Base-by-base conservation (phyloP, 208 protist genomes). In the Leishmania major region DNA sequence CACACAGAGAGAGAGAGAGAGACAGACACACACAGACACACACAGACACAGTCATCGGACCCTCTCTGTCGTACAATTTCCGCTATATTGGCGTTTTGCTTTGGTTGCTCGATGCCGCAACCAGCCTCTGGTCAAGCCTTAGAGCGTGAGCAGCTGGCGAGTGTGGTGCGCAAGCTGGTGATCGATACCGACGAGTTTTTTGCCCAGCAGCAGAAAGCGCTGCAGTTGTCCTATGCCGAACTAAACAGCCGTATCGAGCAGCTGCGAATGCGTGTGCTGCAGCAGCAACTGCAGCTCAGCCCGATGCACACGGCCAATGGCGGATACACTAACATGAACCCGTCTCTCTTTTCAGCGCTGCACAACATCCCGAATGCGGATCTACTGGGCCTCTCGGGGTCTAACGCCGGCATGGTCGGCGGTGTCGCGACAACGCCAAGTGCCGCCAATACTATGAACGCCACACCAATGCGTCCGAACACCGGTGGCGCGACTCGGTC, bases 171-270 rank as follows among this genome's bases (percentile, higher is more conserved):
- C 31, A 66, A 84, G 45, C 81, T 94, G 5, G 82, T 87, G 49
- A 86, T 83, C 1, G 88, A 94, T 45, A 73, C 88, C 3, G 88
- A 94, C 62, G 90, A 94, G 2, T 91, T 88, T 60, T 94, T 94
- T 76, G 67, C 70, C 2, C 83, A 90, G 49, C 93, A 96, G 75
- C 87, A 96, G 79, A 80, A 88, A 31, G 80, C 87, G 31, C 82
- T 96, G 6, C 83, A 89, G 70, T 49, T 88, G 4, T 81, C 91
- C 17, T 93, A 94, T 77, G 81, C 80, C 11, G 87, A 89, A 40
- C 67, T 96, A 3, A 88, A 85, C 69, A 84, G 79, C 47, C 88
- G 85, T 45, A 77, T 96, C 28, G 91, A 93, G 25, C 86, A 90
- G 57, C 82, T 96, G 60, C 86, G 91, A 13, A 80, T 72, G 59